Evolutionary conservation across 108 stramenopile species (phyloP).

Genomic region (Skeletonema tropicum): DNA sequence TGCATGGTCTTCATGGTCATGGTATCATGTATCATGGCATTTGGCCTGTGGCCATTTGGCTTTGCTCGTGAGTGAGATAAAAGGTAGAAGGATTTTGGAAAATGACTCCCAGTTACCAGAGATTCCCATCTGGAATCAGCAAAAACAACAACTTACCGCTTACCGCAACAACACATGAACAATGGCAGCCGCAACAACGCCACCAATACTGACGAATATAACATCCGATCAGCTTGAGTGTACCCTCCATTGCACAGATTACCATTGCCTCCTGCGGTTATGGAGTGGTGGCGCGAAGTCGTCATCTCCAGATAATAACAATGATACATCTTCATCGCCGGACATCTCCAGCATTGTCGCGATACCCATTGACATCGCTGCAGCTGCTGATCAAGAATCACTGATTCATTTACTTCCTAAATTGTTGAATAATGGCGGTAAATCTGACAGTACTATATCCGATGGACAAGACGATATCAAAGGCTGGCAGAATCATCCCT

Average conservation of each 20-base stretch:
- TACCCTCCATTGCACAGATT: constrained; percentile 27
- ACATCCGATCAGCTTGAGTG: constrained; percentile 35
- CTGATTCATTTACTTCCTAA: constrained; percentile 36
- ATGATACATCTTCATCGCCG: constrained; percentile 15
- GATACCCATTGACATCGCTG: constrained; percentile 35
- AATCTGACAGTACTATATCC: background rate
- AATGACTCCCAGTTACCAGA: too few species aligned
- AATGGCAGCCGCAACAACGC: constrained; percentile 3
- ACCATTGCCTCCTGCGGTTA: constrained; percentile 39
- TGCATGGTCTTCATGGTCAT: too few species aligned
- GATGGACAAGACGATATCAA: background rate
- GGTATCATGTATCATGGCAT: too few species aligned
- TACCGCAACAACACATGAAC: background rate
- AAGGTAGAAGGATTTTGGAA: too few species aligned
- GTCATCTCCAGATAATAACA: background rate
- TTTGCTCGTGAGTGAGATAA: too few species aligned
- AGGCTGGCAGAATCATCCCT: constrained; percentile 10
- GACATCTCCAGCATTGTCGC: constrained; percentile 36
- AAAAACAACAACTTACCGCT: too few species aligned
- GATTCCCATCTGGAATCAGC: too few species aligned
- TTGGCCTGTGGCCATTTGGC: too few species aligned
- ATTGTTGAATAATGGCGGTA: background rate
- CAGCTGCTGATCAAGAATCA: constrained; percentile 1
- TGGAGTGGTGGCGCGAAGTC: constrained; percentile 12
- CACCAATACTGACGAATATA: constrained; percentile 38